Evolutionary conservation across 2,329 filamentous ascomycete species (phyloP), one percentile per base, ranked within the genome.

Genomic region (Cladosporium phlei): DNA sequence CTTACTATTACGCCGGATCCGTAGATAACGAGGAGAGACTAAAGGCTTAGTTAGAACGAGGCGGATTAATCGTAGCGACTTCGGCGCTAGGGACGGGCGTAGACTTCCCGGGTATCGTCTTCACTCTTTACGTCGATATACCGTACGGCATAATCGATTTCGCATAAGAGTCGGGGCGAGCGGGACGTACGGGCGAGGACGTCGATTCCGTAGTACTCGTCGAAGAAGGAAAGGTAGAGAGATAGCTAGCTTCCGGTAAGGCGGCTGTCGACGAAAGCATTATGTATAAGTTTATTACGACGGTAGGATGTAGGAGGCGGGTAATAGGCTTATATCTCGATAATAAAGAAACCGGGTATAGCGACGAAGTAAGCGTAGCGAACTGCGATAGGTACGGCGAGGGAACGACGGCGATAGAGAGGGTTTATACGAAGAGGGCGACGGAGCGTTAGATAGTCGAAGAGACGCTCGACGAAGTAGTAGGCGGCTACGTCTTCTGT

Each of bases 61-160:
- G 46, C 3, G 48, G 45, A 21, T 20, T 58, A 7, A 59, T 59
- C 10, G 27, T 59, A 11, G 57, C 52, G 20, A 60, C 43, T 9
- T 55, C 44, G 7, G 48, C 49, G 16, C 37, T 60, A 17, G 48
- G 48, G 6, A 58, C 40, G 9, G 45, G 51, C 3, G 48, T 60
- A 10, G 47, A 60, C 45, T 56, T 51, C 30, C 22, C 24, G n/a
- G 46, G 46, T 4, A 56, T 60, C 43, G 27, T 51, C 25, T 49
- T 44, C 14, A 49, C 52, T 22, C 24, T 52, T 5, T 33, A 48
- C 38, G 22, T 52, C 22, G 51, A 45, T 24, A 28, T 46, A 5
- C 48, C 49, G 20, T 42, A 50, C 9, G 30, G 27, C n/a, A 43
- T 53, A 46, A 52, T 53, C 29, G 50, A 48, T 32, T 55, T 54